Evolutionary conservation across 2,329 filamentous ascomycete genomes (phyloP).

Genomic region (Fusarium xyrophilum): DNA sequence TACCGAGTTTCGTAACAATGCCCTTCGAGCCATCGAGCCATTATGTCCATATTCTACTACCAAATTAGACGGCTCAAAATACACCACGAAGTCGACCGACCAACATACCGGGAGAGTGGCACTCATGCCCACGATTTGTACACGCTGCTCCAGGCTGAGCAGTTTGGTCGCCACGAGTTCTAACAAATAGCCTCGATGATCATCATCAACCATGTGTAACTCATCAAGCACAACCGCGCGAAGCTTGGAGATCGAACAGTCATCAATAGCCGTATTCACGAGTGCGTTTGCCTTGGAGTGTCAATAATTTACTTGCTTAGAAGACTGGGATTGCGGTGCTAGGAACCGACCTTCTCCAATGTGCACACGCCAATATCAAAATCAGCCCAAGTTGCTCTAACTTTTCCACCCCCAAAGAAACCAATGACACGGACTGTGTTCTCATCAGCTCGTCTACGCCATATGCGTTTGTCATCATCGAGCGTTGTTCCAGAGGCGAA

Average conservation of each 20-base stretch:
- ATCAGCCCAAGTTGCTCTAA: slow-evolving; percentile 71
- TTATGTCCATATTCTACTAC: slow-evolving; percentile 69
- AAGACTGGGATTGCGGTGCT: not conserved
- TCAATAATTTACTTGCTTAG: slow-evolving; percentile 2
- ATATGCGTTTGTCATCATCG: slow-evolving; percentile 52
- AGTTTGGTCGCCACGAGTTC: slow-evolving; percentile 78
- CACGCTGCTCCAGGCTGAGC: slow-evolving; percentile 68
- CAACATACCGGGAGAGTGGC: slow-evolving; percentile 72
- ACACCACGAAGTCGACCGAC: no score
- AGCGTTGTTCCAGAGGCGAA: slow-evolving; percentile 46
- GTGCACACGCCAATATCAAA: slow-evolving; percentile 82
- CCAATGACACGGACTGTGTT: slow-evolving; percentile 70
- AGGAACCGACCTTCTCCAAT: slow-evolving; percentile 69
- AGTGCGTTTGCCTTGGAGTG: slow-evolving; percentile 71
- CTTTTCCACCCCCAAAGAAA: slow-evolving; percentile 77
- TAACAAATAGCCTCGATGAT: slow-evolving; percentile 75
- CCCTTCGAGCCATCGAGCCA: slow-evolving; percentile 74
- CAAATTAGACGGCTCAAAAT: not conserved
- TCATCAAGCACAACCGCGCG: slow-evolving; percentile 76
- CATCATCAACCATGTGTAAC: slow-evolving; percentile 82
- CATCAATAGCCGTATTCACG: slow-evolving; percentile 75
- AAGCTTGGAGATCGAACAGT: slow-evolving; percentile 69
- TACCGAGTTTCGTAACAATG: slow-evolving; percentile 77
- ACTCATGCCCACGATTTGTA: slow-evolving; percentile 82
- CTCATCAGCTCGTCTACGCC: slow-evolving; percentile 63